Percentiles rank a stretch among this genome's conserved stretches.
Conservation (phyloP, 2,329 filamentous ascomycete genomes). For the Cytospora chrysosperma region DNA sequence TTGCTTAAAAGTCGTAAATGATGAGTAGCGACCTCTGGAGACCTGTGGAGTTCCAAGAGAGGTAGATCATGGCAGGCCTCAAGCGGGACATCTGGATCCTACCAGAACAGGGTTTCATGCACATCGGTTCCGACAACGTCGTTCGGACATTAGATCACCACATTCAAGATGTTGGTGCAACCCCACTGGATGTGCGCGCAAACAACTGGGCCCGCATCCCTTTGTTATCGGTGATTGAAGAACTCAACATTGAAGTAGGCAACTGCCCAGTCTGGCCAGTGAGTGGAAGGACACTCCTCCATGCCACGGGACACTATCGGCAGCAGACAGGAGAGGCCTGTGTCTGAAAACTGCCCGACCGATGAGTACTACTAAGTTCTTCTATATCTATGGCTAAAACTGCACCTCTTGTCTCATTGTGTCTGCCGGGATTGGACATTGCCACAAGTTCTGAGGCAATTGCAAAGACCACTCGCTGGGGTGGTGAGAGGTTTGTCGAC, state of each 20-base stretch:
- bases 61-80: not conserved
- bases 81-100: not conserved
- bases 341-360: not conserved
- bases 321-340: not conserved
- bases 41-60: too few relatives aligned
- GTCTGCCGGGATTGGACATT: not conserved
- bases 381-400: not conserved
- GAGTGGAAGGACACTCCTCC: not conserved
- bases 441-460: not conserved
- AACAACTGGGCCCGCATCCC: not conserved
- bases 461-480: too few relatives aligned
- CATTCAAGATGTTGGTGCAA: not conserved
- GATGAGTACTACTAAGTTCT: not conserved
- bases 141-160: not conserved
- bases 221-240: not conserved
- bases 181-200: not conserved
- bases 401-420: not conserved
- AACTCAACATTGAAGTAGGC: not conserved
- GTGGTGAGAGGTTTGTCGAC: too few relatives aligned
- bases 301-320: not conserved
- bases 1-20: too few relatives aligned
- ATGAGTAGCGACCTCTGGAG: too few relatives aligned
- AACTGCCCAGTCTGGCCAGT: not conserved
- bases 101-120: not conserved
- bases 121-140: not conserved